These are phyloP conservation scores for Ceratocystis cubensis DNA, from an alignment of 2,329 filamentous ascomycete species.

Conservation along the genomic window DNA sequence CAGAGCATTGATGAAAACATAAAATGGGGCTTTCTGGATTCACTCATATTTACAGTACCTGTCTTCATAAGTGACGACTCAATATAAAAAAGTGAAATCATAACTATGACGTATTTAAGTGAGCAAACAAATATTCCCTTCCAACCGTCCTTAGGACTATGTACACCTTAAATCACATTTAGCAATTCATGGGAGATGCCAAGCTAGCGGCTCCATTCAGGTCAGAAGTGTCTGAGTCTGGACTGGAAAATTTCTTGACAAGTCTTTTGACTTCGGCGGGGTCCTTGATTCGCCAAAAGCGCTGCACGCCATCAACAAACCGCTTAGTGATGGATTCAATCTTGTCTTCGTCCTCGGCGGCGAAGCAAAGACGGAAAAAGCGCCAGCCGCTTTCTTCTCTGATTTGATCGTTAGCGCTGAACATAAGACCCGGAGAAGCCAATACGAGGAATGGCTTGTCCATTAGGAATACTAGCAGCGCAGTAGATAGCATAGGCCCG, in stretches of 20 bases:
- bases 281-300: constrained; percentile 66
- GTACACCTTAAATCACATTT: background rate
- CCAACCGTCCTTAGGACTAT: too few relatives aligned
- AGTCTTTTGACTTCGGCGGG: constrained; percentile 53
- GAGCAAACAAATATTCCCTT: background rate
- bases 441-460: constrained; percentile 57
- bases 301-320: constrained; percentile 55
- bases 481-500: constrained; percentile 45
- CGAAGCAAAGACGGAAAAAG: constrained; percentile 72
- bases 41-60: constrained; percentile 12
- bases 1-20: background rate
- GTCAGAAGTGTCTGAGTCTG: constrained; percentile 19
- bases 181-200: constrained; percentile 27
- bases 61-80: constrained; percentile 13
- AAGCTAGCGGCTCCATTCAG: constrained; percentile 26
- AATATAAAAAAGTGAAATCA: constrained; percentile 18
- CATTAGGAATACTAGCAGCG: constrained; percentile 60
- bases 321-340: constrained; percentile 49
- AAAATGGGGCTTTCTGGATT: constrained; percentile 11
- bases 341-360: constrained; percentile 62
- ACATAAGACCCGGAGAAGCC: constrained; percentile 58
- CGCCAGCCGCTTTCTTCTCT: constrained; percentile 48
- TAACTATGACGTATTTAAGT: background rate
- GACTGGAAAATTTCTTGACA: constrained; percentile 29
- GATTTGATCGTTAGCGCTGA: constrained; percentile 54